Evolutionary conservation across 2,329 filamentous ascomycete species (phyloP).

Genomic region (Chrysosphaeria jannelii): DNA sequence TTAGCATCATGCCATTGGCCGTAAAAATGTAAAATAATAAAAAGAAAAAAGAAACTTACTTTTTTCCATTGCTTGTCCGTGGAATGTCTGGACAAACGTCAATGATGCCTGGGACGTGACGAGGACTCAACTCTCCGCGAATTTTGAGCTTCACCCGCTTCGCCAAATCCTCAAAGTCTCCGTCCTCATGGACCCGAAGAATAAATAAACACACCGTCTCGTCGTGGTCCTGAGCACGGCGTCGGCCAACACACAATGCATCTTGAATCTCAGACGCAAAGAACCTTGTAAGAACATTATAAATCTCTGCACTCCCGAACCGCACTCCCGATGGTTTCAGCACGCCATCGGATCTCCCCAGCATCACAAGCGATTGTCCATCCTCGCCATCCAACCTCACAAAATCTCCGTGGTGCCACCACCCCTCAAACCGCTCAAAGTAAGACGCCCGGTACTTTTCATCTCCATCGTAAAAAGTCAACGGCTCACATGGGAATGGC

Average conservation of each 20-base stretch:
- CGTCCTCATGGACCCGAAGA: constrained; percentile 15
- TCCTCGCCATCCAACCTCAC: constrained; percentile 30
- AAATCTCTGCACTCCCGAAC: constrained; percentile 86
- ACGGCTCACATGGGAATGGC: constrained; percentile 73
- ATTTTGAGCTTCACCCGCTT: constrained; percentile 35
- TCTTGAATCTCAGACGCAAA: constrained; percentile 58
- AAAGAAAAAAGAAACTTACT: constrained; percentile 25
- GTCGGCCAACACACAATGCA: constrained; percentile 58
- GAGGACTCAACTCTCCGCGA: constrained; percentile 49
- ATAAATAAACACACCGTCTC: constrained; percentile 76
- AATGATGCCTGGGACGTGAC: constrained; percentile 66
- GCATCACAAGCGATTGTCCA: constrained; percentile 60
- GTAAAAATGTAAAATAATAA: not conserved
- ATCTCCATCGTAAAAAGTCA: constrained; percentile 57
- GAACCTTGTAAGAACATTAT: constrained; percentile 68
- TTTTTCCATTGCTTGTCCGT: constrained; percentile 84
- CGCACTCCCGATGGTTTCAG: constrained; percentile 76
- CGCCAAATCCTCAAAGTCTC: constrained; percentile 31
- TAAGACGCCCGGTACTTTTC: constrained; percentile 62
- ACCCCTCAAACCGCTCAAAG: constrained; percentile 49
- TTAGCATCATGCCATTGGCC: not conserved
- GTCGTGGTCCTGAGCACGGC: constrained; percentile 40
- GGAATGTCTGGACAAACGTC: constrained; percentile 66
- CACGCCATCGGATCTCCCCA: constrained; percentile 75
- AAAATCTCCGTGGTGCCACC: constrained; percentile 94